Base-by-base conservation (phyloP, 345 rosid species). In the Salix caprea region DNA sequence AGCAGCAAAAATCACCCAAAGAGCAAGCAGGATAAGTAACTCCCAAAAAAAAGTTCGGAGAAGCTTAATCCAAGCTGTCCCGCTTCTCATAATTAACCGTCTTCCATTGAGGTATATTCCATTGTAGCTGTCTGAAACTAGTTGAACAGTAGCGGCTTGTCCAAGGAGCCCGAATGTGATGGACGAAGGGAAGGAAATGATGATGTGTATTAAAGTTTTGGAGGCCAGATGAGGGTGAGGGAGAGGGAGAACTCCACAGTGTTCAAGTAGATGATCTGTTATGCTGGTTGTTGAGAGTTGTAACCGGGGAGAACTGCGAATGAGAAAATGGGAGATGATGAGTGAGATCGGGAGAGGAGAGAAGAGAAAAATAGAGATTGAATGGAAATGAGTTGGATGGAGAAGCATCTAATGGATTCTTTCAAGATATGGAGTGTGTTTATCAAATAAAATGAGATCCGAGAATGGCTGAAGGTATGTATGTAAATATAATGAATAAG, bases 351-450 rank as follows among this genome's bases (percentile, higher is more conserved):
- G 71, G 46, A 80, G 69, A 23, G 86, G 83, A 4, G 86, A 80
- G 83, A 74, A 77, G 50, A 83, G 77, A 24, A 77, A 80, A 72
- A 75, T 42, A 5, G 81, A 83, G 72, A 80, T 77, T 14, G 79
- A 83, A 64, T 80, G 77, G 67, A 77, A 83, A 69, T 77, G 74
- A 52, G 81, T 75, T 32, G 77, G 75, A 56, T 77, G 84, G 84
- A 83, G 79, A 68, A 80, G 75, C 68, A 80, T 72, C 86, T 67
- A 19, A 83, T 74, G 75, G 86, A 80, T 83, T 83, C 84, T 65
- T 76, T 71, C 39, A 80, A 69, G 34, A 83, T 78, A 46, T 78
- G 79, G 40, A 34, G 21, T 7, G 79, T 71, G 72, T 68, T 80
- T 71, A 69, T 70, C 71, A 71, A 74, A 72, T 78, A 50, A 48